These are phyloP conservation scores for Wickerhamiella galacta DNA, from an alignment of 805 yeast species.

Conservation along the genomic window DNA sequence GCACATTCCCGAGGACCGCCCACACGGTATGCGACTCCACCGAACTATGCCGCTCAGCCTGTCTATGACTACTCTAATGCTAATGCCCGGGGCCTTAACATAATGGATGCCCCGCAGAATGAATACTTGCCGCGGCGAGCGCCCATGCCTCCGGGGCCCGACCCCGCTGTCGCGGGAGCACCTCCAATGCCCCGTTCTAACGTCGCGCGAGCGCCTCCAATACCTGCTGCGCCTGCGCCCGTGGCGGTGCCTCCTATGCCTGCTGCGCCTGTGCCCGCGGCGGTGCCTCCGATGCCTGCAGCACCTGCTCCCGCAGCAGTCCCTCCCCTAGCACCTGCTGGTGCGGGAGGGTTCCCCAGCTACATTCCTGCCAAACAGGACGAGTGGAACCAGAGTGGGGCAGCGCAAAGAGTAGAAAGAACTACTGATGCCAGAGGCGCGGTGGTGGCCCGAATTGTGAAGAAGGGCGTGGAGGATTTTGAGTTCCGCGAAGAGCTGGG, in stretches of 20 bases:
- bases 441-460: constrained; percentile 33
- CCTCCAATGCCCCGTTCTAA: neutral
- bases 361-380: constrained; percentile 6
- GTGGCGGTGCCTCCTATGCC: neutral
- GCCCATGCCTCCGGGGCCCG: no score
- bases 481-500: constrained; percentile 80
- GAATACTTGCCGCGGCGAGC: no score
- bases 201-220: neutral
- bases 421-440: constrained; percentile 26
- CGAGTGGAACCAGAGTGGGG: constrained; percentile 3
- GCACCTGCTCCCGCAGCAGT: no score
- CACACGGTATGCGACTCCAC: no score
- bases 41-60: no score
- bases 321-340: constrained; percentile 1
- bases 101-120: no score
- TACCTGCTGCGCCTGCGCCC: neutral
- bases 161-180: no score
- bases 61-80: no score
- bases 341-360: constrained; percentile 2
- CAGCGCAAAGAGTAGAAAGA: constrained; percentile 3
- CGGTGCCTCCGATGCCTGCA: neutral
- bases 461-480: constrained; percentile 59
- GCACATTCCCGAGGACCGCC: no score
- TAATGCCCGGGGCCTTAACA: no score
- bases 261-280: neutral